These are phyloP conservation scores for Cucurbita pepo DNA, from an alignment of 306 rosid genomes.

Conservation along the genomic window DNA sequence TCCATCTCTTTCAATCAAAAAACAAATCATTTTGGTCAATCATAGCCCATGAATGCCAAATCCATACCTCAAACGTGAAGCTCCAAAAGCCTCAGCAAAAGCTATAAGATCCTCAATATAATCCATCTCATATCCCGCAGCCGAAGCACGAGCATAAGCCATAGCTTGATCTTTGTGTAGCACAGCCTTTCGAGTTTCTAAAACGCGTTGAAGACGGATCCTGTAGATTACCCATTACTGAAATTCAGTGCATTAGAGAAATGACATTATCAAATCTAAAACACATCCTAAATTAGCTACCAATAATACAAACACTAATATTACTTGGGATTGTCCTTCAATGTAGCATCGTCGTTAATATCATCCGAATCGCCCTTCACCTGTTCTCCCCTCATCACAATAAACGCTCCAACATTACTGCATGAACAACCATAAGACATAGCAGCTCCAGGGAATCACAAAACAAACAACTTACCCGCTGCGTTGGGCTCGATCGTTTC, in stretches of 20 bases:
- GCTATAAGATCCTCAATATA: slow-evolving; percentile 65
- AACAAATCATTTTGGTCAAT: background rate
- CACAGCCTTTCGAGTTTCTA: slow-evolving; percentile 75
- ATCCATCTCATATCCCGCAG: slow-evolving; percentile 68
- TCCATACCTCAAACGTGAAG: slow-evolving; percentile 77
- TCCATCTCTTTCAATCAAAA: background rate
- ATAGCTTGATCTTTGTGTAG: slow-evolving; percentile 94
- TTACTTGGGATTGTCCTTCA: slow-evolving; percentile 85
- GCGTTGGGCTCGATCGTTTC: slow-evolving; percentile 21
- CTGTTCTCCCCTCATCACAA: slow-evolving; percentile 23
- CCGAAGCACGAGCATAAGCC: slow-evolving; percentile 98
- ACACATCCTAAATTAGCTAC: background rate
- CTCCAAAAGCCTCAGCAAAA: slow-evolving; percentile 92
- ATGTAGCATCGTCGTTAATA: slow-evolving; percentile 26
- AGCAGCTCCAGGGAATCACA: background rate
- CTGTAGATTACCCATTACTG: slow-evolving; percentile 36
- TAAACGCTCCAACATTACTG: slow-evolving; percentile 11
- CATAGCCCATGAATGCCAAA: background rate
- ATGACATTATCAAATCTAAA: background rate
- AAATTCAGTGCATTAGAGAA: slow-evolving; percentile 17
- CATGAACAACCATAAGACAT: slow-evolving; percentile 8
- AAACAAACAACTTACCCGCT: slow-evolving; percentile 30
- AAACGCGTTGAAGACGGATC: slow-evolving; percentile 79
- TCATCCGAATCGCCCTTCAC: slow-evolving; percentile 28
- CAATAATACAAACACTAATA: slow-evolving; percentile 4